Base-by-base conservation (phyloP, 768 basidiomycete genomes). In the Suillus clintonianus region DNA sequence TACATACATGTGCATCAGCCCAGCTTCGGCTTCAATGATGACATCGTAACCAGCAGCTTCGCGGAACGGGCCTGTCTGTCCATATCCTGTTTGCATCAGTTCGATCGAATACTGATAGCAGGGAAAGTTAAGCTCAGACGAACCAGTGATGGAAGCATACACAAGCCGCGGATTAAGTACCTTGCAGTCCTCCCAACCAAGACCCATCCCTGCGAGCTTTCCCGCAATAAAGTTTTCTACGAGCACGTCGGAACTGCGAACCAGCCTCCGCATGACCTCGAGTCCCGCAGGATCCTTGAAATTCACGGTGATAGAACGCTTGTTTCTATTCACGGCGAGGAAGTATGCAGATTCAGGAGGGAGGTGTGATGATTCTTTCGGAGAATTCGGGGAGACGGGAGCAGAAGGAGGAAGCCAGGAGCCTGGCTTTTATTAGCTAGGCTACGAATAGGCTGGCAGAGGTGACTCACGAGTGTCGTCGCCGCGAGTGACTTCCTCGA, bases 311-410 rank as follows among this genome's bases (percentile, higher is more conserved):
- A 96, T 83, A 6, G 93, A 95, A 36, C 91, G 86, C 73, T 96
- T 96, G 76, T 94, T 94, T 58, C 96, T 83, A 74, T 98, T 98
- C 0, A 85, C 87, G 0, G 91, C 85, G 7, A 98, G 84, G 74
- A 97, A 98, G 73, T 98, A 98, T 0, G 96, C 94, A 4, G 94
- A 92, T 74, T 98, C 96, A 11, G 94, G 86, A 10, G 94, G 94
- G 0, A 94, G 81, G 71, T 91, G 86, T 9, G 83, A 72, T 0
- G 89, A 76, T 62, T 82, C 81, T 48, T 77, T 69, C 5, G 91
- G 85, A 8, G 82, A 82, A 22, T 81, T 81, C 39, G 80, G 64
- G 14, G 81, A 67, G 13, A 79, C 70, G 36, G 86, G 84, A 19
- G 87, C 86, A 17, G 83, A 83, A 13, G 88, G 89, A 22, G 88